Evolutionary conservation across 495 filamentous ascomycete species (phyloP), one percentile per base, ranked within the genome.

Genomic region (Copromyces sp.): DNA sequence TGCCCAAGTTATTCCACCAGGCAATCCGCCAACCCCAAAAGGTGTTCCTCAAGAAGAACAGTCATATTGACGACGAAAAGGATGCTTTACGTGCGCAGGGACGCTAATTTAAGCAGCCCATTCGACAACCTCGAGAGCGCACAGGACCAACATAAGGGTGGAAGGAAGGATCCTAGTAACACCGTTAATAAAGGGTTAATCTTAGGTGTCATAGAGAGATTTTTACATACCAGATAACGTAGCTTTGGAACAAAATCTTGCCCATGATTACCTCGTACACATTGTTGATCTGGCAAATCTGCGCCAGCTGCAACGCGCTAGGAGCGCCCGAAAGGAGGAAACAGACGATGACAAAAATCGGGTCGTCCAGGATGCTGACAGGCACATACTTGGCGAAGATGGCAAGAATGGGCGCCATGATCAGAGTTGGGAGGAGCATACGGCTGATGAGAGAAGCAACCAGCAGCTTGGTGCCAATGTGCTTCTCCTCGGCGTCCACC

Each of bases 241-340:
- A 99, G 83, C 95, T 97, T 86, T 97, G 94, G 87, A 98, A 97
- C 24, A 98, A 82, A 65, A 99, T 84, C 79, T 89, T 94, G 37
- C 93, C 91, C 94, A 99, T 98, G 41, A 94, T 92, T 37, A 90
- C 88, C 82, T 98, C 93, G 80, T 93, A 99, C 14, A 98, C 96
- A 72, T 90, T 92, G 80, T 99, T 99, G 81, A 98, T 93, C 85
- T 98, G 96, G 83, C 95, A 99, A 73, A 99, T 99, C 83, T 99
- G 95, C 8, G 96, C 94, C 76, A 99, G 83, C 80, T 99, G 95
- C 75, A 99, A 86, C 39, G 95, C 95, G 73, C 93, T 97, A 16
- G 95, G 95, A 8, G 95, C 95, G 29, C 95, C 95, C 1, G 93
- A 94, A 75, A 99, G 90, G 68, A 99, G 86, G 85, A 98, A 99